Evolutionary conservation across 2,329 filamentous ascomycete species (phyloP), one percentile per base, ranked within the genome.

Genomic region (Fusarium temperatum): DNA sequence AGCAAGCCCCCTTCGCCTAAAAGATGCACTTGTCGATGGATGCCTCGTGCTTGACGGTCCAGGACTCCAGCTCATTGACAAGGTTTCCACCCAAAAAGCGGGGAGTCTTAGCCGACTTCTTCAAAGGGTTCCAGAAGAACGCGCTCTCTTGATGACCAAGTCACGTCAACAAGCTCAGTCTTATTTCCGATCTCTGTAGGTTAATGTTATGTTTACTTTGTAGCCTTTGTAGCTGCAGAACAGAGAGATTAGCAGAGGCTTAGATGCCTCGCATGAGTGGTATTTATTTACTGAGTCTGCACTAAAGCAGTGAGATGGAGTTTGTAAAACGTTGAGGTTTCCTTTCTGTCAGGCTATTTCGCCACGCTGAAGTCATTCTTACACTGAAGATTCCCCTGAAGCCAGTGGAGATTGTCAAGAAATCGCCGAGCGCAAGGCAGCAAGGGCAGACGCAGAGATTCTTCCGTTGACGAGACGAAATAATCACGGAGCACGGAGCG

Each of bases 401-500:
- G 62, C 28, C 24, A 53, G 71, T 74, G 71, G 71, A 68, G 58
- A 74, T 58, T 26, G 35, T 61, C 32, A 64, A 59, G 62, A 48
- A 74, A 47, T 61, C 63, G 59, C 62, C 71, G 62, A 74, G 45
- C 54, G 44, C 48, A 35, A 66, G 53, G 71, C n/a, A n/a, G n/a
- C n/a, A n/a, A n/a, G n/a, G n/a, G n/a, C 59, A 66, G 61, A 71
- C 59, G 53, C 36, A 26, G 53, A 56, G 38, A 62, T 44, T 47
- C 35, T 48, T 51, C 58, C 56, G 66, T 54, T 45, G 50, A 60
- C 58, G 64, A 72, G 50, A 72, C 55, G 56, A 74, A 66, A 72
- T 73, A 63, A 73, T 47, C 63, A 72, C 45, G 70, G 71, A 72
- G 71, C 45, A 62, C 26, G 35, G 64, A 74, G 59, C 65, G 69